These are phyloP conservation scores for Acacia acuminata DNA, from an alignment of 306 rosid genomes.

Conservation along the genomic window DNA sequence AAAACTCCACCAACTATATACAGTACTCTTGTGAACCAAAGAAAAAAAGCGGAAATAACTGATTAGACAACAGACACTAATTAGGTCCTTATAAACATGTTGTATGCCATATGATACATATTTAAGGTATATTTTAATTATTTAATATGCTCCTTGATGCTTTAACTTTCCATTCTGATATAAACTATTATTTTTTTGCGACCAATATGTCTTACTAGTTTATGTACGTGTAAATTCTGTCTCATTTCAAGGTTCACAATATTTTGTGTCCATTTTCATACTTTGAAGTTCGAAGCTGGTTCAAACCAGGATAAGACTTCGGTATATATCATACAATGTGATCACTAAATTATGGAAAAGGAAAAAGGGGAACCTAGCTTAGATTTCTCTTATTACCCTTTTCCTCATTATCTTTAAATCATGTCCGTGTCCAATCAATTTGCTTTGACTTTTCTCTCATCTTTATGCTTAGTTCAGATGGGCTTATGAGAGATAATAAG, in stretches of 20 bases:
- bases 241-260: background rate
- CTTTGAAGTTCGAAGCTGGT: background rate
- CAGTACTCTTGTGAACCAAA: background rate
- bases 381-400: too few species aligned
- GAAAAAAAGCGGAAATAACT: background rate
- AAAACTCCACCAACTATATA: background rate
- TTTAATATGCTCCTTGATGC: background rate
- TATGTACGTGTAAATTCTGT: background rate
- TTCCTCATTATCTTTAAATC: too few species aligned
- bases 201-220: background rate
- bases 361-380: background rate
- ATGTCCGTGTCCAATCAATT: too few species aligned
- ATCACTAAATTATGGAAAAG: background rate
- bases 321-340: constrained; percentile 4
- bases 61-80: background rate
- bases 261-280: background rate
- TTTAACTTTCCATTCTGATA: background rate
- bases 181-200: too few species aligned
- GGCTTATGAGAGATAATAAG: too few species aligned
- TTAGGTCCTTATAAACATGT: background rate
- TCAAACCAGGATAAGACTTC: constrained; percentile 13
- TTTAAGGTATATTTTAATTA: background rate
- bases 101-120: background rate
- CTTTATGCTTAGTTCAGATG: too few species aligned
- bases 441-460: too few species aligned